Conservation (phyloP, 305 asterid species). For the Ilex paraguariensis region DNA sequence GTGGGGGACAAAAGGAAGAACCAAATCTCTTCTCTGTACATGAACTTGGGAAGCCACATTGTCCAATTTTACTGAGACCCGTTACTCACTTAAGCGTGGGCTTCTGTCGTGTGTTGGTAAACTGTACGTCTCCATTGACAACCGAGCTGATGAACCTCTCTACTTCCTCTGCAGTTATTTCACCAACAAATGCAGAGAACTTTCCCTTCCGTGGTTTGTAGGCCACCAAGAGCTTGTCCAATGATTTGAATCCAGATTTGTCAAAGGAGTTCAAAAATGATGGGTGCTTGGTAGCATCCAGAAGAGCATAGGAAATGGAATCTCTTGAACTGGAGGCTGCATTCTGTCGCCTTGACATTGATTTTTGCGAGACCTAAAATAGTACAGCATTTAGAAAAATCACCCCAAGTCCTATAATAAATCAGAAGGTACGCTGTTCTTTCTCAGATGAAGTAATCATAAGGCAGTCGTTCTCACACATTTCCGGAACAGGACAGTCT, state of each 20-base stretch:
- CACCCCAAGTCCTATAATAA: no score
- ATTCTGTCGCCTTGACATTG: constrained; percentile 51
- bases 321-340: constrained; percentile 41
- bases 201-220: constrained; percentile 81
- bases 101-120: constrained; percentile 56
- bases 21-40: no score
- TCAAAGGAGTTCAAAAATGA: constrained; percentile 57
- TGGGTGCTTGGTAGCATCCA: constrained; percentile 74
- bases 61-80: no score
- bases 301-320: constrained; percentile 57
- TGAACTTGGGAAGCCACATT: no score
- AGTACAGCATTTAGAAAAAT: neutral
- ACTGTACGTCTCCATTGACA: constrained; percentile 74
- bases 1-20: no score
- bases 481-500: no score
- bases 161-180: constrained; percentile 46
- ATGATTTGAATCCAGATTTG: constrained; percentile 59
- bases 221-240: constrained; percentile 60
- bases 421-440: neutral
- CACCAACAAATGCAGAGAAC: constrained; percentile 45
- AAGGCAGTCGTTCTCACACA: no score
- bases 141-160: constrained; percentile 67
- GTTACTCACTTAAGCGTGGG: constrained; percentile 29
- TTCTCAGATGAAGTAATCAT: neutral
- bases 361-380: constrained; percentile 72